Base-by-base conservation (phyloP, 768 basidiomycete genomes). In the Glaciozyma antarctica region DNA sequence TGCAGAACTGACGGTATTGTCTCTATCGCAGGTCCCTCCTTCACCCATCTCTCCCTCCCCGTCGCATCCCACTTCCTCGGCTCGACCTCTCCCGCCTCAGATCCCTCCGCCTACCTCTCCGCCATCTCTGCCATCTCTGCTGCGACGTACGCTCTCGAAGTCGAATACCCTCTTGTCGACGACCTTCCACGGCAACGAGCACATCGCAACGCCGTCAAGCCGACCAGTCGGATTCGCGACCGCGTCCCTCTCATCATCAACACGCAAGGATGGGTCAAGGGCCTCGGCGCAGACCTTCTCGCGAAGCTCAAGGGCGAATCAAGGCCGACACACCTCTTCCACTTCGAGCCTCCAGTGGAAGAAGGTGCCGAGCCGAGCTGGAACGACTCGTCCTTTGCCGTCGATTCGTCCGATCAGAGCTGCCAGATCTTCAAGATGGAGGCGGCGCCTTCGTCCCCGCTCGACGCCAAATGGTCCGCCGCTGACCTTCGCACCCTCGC, bases 181-280 rank as follows among this genome's bases (percentile, higher is more conserved):
- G 65, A 66, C n/a, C 51, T 58, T 5, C 30, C 54, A 6, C 34
- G 62, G 48, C 32, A 24, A 38, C 10, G 54, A 32, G 34, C 44
- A 9, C 26, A 3, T 6, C 38, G 47, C 47, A 28, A 22, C 34
- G n/a, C 22, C 57, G 16, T 15, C 43, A 26, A 17, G 5, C 24
- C 12, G 22, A 19, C 19, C 34, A 38, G 24, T 30, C 62, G 51
- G 49, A 81, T 86, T 28, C 71, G 74, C 9, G 84, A 86, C 57
- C 66, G 77, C 32, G 83, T 92, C 7, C 94, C 94, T 0, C 82
- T 97, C 22, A 83, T 97, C 21, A 82, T 98, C 60, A 99, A 98
- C 75, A 97, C 89, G 0, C 93, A 94, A 85, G 94, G 94, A 3
- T 99, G 94, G 94, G 83, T 83, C 8, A 97, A 93, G 75, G 94